A percentile compares a stretch with the other conserved stretches of the same genome.
Conservation (phyloP, 148 eudicot genomes). For the Drosera capensis region DNA sequence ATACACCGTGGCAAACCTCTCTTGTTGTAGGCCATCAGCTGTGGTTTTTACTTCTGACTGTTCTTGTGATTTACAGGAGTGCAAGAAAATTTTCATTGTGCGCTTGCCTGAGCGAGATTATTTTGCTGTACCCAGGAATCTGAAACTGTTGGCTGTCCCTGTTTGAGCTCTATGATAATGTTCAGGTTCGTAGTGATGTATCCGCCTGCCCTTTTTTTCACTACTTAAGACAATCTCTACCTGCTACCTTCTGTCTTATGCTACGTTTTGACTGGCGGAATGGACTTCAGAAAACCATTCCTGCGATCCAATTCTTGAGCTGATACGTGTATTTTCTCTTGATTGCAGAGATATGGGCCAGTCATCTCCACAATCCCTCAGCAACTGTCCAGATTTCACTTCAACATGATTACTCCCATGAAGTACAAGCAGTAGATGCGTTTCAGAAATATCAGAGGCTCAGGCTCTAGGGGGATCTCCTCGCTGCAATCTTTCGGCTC, state of each 20-base stretch:
- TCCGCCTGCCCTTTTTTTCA: neutral
- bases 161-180: slow-evolving; percentile 92
- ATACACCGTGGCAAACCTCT: neutral
- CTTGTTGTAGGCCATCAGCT: too few species aligned
- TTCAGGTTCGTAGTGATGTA: slow-evolving; percentile 38
- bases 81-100: slow-evolving; percentile 81
- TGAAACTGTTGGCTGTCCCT: slow-evolving; percentile 90
- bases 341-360: slow-evolving; percentile 90
- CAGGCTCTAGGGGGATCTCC: neutral
- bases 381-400: slow-evolving; percentile 85
- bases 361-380: slow-evolving; percentile 95
- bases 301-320: neutral
- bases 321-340: neutral
- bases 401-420: slow-evolving; percentile 43
- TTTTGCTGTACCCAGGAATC: slow-evolving; percentile 93
- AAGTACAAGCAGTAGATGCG: neutral
- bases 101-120: slow-evolving; percentile 82
- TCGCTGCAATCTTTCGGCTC: too few species aligned
- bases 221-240: neutral
- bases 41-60: too few species aligned
- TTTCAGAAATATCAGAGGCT: neutral
- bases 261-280: too few species aligned
- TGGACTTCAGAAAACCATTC: too few species aligned
- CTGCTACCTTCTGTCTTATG: too few species aligned
- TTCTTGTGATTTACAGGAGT: slow-evolving; percentile 40